Percentiles rank a stretch among this genome's conserved stretches.
Conservation (phyloP, 2,329 filamentous ascomycete genomes). For the Talaromyces amestolkiae region DNA sequence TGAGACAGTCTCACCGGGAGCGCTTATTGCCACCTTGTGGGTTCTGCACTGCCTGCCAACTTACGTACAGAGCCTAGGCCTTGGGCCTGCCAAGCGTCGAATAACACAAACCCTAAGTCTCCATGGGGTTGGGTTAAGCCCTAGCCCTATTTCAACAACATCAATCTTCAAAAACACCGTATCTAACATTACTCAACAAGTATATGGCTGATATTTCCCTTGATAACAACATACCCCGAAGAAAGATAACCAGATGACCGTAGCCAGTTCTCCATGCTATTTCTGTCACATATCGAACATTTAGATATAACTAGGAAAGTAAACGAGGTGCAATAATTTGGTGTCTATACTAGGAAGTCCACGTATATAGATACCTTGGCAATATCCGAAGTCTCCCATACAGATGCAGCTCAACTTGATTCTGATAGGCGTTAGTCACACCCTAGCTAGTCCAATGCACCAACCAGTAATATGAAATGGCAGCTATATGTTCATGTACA, state of each 20-base stretch:
- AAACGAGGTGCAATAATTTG: neutral
- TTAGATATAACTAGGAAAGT: neutral
- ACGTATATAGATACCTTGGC: neutral
- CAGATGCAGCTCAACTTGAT: neutral
- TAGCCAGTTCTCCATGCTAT: neutral
- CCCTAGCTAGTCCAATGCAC: neutral
- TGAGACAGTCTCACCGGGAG: neutral
- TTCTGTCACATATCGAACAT: neutral
- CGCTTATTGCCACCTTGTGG: conserved; percentile 1
- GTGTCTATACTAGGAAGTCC: neutral
- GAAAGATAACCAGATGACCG: neutral
- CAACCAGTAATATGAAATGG: neutral
- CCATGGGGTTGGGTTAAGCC: neutral
- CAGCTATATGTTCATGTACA: neutral
- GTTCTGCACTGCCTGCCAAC: conserved; percentile 1
- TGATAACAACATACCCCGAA: neutral
- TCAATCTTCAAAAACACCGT: neutral
- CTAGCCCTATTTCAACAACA: neutral
- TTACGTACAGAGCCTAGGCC: neutral
- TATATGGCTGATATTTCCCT: neutral
- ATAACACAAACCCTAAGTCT: neutral
- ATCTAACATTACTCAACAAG: neutral
- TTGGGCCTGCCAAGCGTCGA: neutral
- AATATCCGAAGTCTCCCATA: neutral
- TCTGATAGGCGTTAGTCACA: neutral